phyloP scores from a whole-genome alignment of 768 basidiomycete species.

The Trametes sanguinea region DNA sequence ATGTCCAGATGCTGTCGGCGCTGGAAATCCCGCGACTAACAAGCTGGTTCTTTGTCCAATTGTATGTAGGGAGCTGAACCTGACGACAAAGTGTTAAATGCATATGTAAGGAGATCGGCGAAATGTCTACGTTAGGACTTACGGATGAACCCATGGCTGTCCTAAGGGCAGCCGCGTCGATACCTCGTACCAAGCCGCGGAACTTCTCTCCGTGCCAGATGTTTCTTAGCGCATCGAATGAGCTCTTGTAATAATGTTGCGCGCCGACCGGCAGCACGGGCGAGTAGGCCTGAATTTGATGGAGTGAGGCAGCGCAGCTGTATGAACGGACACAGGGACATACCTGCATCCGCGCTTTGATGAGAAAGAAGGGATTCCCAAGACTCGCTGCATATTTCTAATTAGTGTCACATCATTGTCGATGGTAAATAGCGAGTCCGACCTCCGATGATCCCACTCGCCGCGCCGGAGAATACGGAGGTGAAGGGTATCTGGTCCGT shows the following conservation, averaged over 20 bases:
- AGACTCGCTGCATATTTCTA: conserved; percentile 51
- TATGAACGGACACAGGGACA: background rate
- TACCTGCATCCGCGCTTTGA: conserved; percentile 98
- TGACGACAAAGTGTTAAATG: conserved; percentile 30
- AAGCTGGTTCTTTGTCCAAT: conserved; percentile 85
- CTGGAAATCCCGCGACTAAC: conserved; percentile 66
- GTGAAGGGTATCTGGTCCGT: conserved; percentile 72
- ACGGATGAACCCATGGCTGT: conserved; percentile 95
- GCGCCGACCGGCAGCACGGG: conserved; percentile 92
- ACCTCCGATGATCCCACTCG: conserved; percentile 92
- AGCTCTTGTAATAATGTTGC: conserved; percentile 88
- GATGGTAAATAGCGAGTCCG: conserved; percentile 13
- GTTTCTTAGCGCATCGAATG: conserved; percentile 76
- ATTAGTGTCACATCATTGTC: background rate
- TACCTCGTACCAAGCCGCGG: conserved; percentile 83
- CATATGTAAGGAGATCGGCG: background rate
- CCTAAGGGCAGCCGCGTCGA: conserved; percentile 90
- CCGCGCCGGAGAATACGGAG: conserved; percentile 83
- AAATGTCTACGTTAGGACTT: conserved; percentile 16
- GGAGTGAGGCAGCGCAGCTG: background rate
- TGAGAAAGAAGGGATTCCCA: conserved; percentile 90
- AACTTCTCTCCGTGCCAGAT: conserved; percentile 79
- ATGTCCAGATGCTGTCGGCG: conserved; percentile 83
- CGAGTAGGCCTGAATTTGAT: conserved; percentile 74
- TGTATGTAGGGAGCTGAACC: conserved; percentile 96